These are phyloP conservation scores for Verticillium nonalfalfae DNA, from an alignment of 2,329 filamentous ascomycete genomes.

Conservation along the genomic window DNA sequence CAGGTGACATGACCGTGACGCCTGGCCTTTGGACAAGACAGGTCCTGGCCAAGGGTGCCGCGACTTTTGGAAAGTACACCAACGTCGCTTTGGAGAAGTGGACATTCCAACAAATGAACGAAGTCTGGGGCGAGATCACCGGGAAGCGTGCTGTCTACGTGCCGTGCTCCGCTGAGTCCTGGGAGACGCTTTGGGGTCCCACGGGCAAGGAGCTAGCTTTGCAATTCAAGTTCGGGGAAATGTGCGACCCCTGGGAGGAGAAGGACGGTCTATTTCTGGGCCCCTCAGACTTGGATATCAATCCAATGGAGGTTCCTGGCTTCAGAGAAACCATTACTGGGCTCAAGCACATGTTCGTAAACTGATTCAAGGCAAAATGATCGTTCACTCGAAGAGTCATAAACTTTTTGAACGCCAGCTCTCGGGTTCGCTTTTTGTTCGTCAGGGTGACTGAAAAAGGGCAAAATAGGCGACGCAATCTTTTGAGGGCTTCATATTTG, in stretches of 20 bases:
- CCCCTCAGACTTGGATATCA: slow-evolving; percentile 13
- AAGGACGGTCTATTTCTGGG: slow-evolving; percentile 9
- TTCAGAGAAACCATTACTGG: slow-evolving; percentile 12
- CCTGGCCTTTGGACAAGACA: slow-evolving; percentile 18
- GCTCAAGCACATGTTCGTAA: slow-evolving; percentile 9
- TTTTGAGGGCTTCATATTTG: too few relatives aligned
- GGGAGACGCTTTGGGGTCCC: slow-evolving; percentile 13
- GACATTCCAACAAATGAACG: slow-evolving; percentile 14
- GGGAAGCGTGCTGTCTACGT: slow-evolving; percentile 14
- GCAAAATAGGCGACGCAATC: too few relatives aligned
- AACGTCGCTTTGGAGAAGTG: slow-evolving; percentile 17
- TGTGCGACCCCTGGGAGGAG: slow-evolving; percentile 15
- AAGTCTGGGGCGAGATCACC: slow-evolving; percentile 15
- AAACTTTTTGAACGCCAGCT: too few relatives aligned
- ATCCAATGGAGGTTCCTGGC: slow-evolving; percentile 13
- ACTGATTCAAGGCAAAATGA: too few relatives aligned
- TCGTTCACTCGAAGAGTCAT: too few relatives aligned
- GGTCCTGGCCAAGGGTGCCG: slow-evolving; percentile 8
- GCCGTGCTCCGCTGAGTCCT: slow-evolving; percentile 11
- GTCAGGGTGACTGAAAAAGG: too few relatives aligned
- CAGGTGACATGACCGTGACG: slow-evolving; percentile 15
- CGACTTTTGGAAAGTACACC: slow-evolving; percentile 13
- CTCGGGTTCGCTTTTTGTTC: too few relatives aligned
- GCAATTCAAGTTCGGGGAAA: slow-evolving; percentile 17
- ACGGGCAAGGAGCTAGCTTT: slow-evolving; percentile 13